A percentile compares a stretch with the other conserved stretches of the same genome.
Conservation (phyloP, 129 eudicot species). For the Pittosporum tobira region DNA sequence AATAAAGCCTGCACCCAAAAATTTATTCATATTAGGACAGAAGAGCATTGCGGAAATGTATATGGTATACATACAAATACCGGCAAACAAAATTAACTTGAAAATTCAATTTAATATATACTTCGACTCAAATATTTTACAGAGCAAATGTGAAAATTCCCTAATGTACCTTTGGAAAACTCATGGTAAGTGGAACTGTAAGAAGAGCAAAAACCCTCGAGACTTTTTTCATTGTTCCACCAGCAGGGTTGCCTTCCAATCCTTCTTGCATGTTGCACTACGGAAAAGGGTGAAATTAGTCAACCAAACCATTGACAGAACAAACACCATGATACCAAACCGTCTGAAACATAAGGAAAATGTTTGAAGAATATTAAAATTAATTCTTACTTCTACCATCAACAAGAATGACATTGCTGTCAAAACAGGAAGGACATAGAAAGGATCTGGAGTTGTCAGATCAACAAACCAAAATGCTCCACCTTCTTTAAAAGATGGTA, state of each 20-base stretch:
- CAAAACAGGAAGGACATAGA: constrained; percentile 62
- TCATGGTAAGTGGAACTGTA: constrained; percentile 61
- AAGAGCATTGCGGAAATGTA: background rate
- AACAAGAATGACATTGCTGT: constrained; percentile 74
- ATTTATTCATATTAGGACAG: background rate
- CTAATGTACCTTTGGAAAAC: constrained; percentile 62
- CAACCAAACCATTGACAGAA: background rate
- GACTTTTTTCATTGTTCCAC: constrained; percentile 56
- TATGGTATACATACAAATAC: background rate
- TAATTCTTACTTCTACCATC: constrained; percentile 59
- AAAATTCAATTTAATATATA: too few species aligned
- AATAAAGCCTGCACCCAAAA: constrained; percentile 65
- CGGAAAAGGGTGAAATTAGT: constrained; percentile 5
- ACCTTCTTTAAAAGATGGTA: constrained; percentile 74
- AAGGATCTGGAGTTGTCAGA: constrained; percentile 75
- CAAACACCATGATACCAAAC: background rate
- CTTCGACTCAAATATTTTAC: background rate
- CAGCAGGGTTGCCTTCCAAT: constrained; percentile 80
- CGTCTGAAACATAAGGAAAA: background rate
- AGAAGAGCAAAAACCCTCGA: constrained; percentile 75
- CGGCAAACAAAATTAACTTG: background rate
- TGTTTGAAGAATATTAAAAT: background rate
- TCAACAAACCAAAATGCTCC: constrained; percentile 81
- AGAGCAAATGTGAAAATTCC: background rate
- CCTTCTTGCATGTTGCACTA: constrained; percentile 82